Percentiles rank a stretch among this genome's conserved stretches.
Evolutionary conservation across 106 monocot genomes (phyloP).

Genomic region (Allium fistulosum): DNA sequence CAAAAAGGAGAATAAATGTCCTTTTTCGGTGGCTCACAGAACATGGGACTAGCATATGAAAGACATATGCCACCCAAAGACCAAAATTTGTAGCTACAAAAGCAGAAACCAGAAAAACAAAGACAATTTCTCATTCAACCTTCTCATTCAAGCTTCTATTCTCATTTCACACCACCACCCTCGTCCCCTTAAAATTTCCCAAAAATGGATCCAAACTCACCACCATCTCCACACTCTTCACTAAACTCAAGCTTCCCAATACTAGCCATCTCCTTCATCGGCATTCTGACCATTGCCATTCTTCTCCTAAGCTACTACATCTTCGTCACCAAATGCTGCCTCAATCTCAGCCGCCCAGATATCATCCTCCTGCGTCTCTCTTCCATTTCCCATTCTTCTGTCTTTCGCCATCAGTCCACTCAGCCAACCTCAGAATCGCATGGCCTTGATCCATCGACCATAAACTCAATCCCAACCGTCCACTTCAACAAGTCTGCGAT

Average conservation of each 20-base stretch:
- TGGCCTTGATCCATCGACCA: conserved; percentile 21
- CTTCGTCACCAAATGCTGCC: conserved; percentile 33
- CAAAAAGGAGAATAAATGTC: no score
- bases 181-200: not conserved
- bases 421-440: not conserved
- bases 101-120: no score
- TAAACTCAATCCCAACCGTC: conserved; percentile 33
- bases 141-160: no score
- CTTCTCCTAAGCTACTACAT: conserved; percentile 43
- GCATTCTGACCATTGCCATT: conserved; percentile 25
- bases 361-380: conserved; percentile 1
- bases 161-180: no score
- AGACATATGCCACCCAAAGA: no score
- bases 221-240: not conserved
- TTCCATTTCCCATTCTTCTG: not conserved
- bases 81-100: no score
- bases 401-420: not conserved
- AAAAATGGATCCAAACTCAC: not conserved
- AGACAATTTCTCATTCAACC: no score
- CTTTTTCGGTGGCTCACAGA: no score
- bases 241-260: conserved; percentile 12
- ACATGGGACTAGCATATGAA: no score
- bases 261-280: conserved; percentile 23
- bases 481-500: not conserved
- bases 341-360: conserved; percentile 16